Base-by-base conservation (phyloP, 345 rosid species). In the Lagerstroemia speciosa region DNA sequence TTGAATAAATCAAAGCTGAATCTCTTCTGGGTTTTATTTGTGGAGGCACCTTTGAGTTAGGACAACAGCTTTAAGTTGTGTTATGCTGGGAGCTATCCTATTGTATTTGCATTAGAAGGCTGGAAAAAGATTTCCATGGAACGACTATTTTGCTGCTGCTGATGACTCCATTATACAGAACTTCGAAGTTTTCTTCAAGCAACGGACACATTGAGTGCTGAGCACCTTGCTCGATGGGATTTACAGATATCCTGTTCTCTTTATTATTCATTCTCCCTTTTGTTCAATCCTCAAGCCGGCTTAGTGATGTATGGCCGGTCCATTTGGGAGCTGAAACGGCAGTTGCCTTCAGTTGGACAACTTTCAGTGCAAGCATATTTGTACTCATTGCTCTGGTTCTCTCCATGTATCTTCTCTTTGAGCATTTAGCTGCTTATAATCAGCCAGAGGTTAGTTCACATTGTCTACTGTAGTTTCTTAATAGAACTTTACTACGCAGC, bases 341-440 rank as follows among this genome's bases (percentile, higher is more conserved):
- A 45, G 50, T 34, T 29, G 76, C 74, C 30, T 74, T 88, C 73
- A 88, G 80, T 77, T 91, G 96, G 97, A 89, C 99, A 27, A 76
- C 89, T 77, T 84, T 87, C 70, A 94, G 85, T 83, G 96, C 99
- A 30, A 82, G 97, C 79, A 75, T 94, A 67, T 94, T 91, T 48
- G 96, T 91, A 9, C 69, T 85, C 45, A 80, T 85, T 70, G 97
- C 97, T 36, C 82, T 94, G 70, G 73, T 85, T 68, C 90, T 94
- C 74, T 85, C 99, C 68, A 87, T 84, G 85, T 91, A 89, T 78
- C 96, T 94, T 40, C 86, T 88, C 76, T 81, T 91, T 32, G 95
- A 94, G 85, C 99, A 94, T 75, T 69, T 94, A 64, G 93, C 97
- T 72, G 76, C 93, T 71, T 94, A 94, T 76, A 88, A 94, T 78